Percentiles rank a stretch among this genome's conserved stretches.
phyloP scores from a whole-genome alignment of 352 stramenopile genomes.

The Pythium phragmiticola region DNA sequence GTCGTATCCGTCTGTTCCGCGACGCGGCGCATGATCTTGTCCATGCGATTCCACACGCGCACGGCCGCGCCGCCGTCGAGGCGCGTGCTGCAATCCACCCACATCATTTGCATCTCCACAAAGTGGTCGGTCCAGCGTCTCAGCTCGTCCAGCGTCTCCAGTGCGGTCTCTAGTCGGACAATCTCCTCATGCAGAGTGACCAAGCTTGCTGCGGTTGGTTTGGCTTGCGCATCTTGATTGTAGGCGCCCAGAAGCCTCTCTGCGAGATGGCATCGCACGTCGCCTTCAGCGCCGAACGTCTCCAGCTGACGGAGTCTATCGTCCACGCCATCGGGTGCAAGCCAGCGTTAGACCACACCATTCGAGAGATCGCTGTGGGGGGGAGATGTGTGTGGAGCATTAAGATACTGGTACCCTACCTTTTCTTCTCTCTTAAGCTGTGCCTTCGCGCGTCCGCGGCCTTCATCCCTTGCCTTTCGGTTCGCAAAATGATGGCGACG shows the following conservation, averaged over 20 bases:
- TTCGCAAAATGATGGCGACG: not conserved
- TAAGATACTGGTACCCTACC: not conserved
- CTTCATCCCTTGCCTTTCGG: constrained; percentile 10
- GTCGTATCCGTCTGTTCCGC: not conserved
- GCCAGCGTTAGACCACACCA: not conserved
- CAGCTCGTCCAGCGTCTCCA: constrained; percentile 16
- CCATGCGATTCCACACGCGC: constrained; percentile 22
- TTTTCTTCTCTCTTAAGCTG: constrained; percentile 6
- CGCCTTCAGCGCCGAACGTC: not conserved
- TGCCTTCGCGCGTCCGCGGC: constrained; percentile 22
- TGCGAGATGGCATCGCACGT: constrained; percentile 15
- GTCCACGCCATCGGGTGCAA: not conserved
- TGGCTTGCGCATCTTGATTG: not conserved
- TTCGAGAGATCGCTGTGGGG: not conserved
- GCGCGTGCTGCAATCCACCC: constrained; percentile 21
- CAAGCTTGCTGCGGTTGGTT: not conserved
- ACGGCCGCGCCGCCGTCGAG: constrained; percentile 14
- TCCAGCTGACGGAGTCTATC: constrained; percentile 8
- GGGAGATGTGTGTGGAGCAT: not conserved
- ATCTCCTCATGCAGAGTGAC: not conserved
- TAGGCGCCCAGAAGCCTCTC: constrained; percentile 2
- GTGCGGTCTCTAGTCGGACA: not conserved
- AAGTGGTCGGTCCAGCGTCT: constrained; percentile 17
- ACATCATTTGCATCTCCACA: constrained; percentile 22
- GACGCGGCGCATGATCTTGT: constrained; percentile 12